Evolutionary conservation across 2,329 filamentous ascomycete genomes (phyloP).

Genomic region (Aspergillus piperis): DNA sequence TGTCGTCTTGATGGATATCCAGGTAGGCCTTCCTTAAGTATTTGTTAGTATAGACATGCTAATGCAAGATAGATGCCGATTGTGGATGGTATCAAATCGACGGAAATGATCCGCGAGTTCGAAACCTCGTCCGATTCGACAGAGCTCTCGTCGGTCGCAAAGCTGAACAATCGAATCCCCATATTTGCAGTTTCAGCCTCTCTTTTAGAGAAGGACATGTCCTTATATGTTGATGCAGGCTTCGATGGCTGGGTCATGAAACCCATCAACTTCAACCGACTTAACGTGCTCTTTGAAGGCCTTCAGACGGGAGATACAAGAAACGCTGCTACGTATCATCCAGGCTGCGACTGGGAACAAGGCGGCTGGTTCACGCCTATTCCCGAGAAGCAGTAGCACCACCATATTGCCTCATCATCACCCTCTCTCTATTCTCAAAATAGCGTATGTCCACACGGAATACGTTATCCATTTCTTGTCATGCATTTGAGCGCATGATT

Average conservation of each 20-base stretch:
- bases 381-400: not conserved
- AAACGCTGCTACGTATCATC: constrained; percentile 65
- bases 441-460: not conserved
- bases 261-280: constrained; percentile 76
- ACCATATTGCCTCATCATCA: not conserved
- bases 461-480: not conserved
- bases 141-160: constrained; percentile 61
- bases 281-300: constrained; percentile 69
- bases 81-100: constrained; percentile 80
- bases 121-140: constrained; percentile 56
- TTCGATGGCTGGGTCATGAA: constrained; percentile 94
- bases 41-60: not conserved
- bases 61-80: constrained; percentile 76
- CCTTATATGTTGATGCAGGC: constrained; percentile 72
- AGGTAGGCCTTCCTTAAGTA: constrained; percentile 57
- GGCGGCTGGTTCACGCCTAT: constrained; percentile 73
- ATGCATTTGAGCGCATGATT: not conserved
- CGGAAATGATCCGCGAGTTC: constrained; percentile 77
- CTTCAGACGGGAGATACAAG: constrained; percentile 64
- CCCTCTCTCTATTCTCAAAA: not conserved
- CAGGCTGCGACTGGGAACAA: constrained; percentile 72
- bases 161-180: constrained; percentile 67
- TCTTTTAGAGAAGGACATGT: constrained; percentile 68
- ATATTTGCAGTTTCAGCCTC: constrained; percentile 90
- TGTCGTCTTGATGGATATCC: constrained; percentile 89